Conservation (phyloP, 805 yeast species). For the Zygoascus biomembranicola region DNA sequence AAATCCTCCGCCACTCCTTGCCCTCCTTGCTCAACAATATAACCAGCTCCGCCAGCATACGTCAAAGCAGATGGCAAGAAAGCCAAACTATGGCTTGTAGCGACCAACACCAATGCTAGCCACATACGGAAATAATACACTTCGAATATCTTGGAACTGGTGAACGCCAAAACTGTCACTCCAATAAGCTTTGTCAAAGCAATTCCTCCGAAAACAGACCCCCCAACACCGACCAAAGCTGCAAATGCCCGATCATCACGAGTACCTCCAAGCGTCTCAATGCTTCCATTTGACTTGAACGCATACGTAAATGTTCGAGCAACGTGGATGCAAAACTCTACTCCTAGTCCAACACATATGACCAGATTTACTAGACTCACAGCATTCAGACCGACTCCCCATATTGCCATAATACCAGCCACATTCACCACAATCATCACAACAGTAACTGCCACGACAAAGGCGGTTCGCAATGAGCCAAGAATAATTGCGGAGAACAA, state of each 20-base stretch:
- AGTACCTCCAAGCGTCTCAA: slow-evolving; percentile 20
- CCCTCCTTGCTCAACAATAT: slow-evolving; percentile 29
- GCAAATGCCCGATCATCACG: slow-evolving; percentile 36
- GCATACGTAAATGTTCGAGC: slow-evolving; percentile 63
- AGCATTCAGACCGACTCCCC: slow-evolving; percentile 77
- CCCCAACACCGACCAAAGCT: slow-evolving; percentile 75
- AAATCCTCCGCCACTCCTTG: slow-evolving; percentile 24
- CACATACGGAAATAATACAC: slow-evolving; percentile 94
- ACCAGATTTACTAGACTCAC: slow-evolving; percentile 81
- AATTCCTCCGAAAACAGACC: slow-evolving; percentile 84
- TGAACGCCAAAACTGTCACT: slow-evolving; percentile 75
- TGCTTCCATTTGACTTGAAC: background rate
- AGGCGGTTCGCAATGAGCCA: slow-evolving; percentile 58
- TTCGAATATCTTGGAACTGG: slow-evolving; percentile 80
- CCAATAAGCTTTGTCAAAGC: slow-evolving; percentile 87
- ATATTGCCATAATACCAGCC: slow-evolving; percentile 70
- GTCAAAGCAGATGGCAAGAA: slow-evolving; percentile 71
- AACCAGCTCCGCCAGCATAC: slow-evolving; percentile 52
- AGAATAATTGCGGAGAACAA: slow-evolving; percentile 46
- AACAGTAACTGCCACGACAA: slow-evolving; percentile 50
- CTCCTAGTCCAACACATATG: slow-evolving; percentile 89
- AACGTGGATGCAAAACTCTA: slow-evolving; percentile 87
- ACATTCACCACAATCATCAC: slow-evolving; percentile 58
- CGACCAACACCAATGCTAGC: slow-evolving; percentile 68
- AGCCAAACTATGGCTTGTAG: slow-evolving; percentile 69